Percentiles rank a stretch among this genome's conserved stretches.
Evolutionary conservation across 129 eudicot genomes (phyloP).

Genomic region (Escallonia herrerae): DNA sequence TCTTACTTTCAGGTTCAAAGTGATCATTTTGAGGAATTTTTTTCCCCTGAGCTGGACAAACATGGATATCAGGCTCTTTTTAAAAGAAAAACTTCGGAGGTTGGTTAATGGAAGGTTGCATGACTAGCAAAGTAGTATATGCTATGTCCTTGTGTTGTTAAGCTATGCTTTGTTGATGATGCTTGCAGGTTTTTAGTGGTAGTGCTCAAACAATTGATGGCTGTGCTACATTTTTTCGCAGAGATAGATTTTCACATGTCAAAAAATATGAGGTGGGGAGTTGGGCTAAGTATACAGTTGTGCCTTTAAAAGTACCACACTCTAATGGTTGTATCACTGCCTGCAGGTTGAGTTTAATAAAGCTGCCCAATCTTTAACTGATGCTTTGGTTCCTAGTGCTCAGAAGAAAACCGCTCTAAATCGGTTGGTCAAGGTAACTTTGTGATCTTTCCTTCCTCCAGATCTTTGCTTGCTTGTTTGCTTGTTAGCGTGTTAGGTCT

Average conservation of each 20-base stretch:
- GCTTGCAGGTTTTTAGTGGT: too few relatives aligned
- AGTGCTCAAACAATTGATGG: too few relatives aligned
- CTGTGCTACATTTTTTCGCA: too few relatives aligned
- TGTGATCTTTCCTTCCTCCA: neutral
- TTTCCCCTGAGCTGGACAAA: conserved; percentile 90
- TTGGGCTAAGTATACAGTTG: too few relatives aligned
- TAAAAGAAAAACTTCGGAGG: conserved; percentile 85
- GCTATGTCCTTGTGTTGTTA: too few relatives aligned
- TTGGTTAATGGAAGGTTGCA: conserved; percentile 19
- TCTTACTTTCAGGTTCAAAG: conserved; percentile 67
- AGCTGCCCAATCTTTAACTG: conserved; percentile 97
- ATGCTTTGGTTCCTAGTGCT: conserved; percentile 79
- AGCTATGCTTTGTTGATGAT: too few relatives aligned
- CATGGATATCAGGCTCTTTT: conserved; percentile 92
- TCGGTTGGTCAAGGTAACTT: conserved; percentile 76
- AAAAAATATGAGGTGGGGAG: too few relatives aligned
- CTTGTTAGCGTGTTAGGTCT: neutral
- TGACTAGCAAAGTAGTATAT: too few relatives aligned
- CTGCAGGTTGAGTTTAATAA: conserved; percentile 91
- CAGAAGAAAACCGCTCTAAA: conserved; percentile 79
- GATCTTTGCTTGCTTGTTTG: neutral
- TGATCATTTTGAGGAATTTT: conserved; percentile 88
- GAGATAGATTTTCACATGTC: too few relatives aligned
- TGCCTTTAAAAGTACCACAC: neutral
- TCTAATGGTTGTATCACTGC: neutral